Evolutionary conservation across 1,139 yeast genomes (phyloP), one percentile per base, ranked within the genome.

Genomic region (Blastobotrys indianensis): DNA sequence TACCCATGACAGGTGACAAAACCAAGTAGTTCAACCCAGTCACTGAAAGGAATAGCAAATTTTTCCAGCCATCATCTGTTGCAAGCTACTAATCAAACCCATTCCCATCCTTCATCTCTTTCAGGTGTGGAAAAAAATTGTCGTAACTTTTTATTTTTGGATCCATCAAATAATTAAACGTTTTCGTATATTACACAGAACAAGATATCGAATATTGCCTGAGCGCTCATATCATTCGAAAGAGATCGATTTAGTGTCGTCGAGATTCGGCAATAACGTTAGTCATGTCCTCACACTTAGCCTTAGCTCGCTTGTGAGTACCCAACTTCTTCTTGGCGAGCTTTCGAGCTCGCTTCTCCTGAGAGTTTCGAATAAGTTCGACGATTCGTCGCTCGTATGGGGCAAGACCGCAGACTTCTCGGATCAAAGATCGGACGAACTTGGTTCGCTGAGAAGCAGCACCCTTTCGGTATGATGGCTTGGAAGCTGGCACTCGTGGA

Each of bases 261-360:
- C 97, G 88, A 70, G 97, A 81, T 78, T 92, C 96, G 74, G 96
- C 88, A 75, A 94, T 92, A 79, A 92, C 80, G 73, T 79, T 75
- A 82, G 80, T 86, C 92, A 94, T 85, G 77, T 90, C 96, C 79
- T 94, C 98, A 74, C 92, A 94, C 88, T 94, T 94, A 73, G 86
- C 94, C 84, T 87, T 86, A 69, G 98, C 97, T 84, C 99, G 94
- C 80, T 83, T 85, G 85, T 90, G 95, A 68, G 98, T 88, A 77
- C 99, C 99, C 73, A 94, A 87, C 92, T 96, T 92, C 95, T 87
- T 92, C 94, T 94, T 94, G 64, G 97, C 97, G 72, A 94, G 90
- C 88, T 94, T 94, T 86, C 94, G 87, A 66, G 99, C 98, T 81
- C 98, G 94, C 95, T 94, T 94, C 80, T 94, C 99, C 83, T 96